phyloP scores from a whole-genome alignment of 192 early-diverging fungal genomes.

The Entomortierella beljakovae region DNA sequence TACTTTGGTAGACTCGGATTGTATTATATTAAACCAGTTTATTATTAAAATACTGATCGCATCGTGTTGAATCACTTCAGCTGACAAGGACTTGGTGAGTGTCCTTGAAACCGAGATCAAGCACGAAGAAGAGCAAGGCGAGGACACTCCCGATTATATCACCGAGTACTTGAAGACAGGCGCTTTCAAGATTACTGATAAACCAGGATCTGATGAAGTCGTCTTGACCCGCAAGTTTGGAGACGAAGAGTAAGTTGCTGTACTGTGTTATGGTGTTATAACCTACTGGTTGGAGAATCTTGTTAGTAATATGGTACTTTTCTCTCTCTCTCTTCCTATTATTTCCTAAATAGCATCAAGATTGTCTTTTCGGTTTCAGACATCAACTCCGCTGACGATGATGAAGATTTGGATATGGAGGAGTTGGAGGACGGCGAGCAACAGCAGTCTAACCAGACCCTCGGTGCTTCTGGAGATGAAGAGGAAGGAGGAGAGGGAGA shows the following conservation, averaged over 20 bases:
- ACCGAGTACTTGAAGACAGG: slow-evolving; percentile 47
- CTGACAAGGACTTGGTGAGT: slow-evolving; percentile 32
- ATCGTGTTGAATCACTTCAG: slow-evolving; percentile 6
- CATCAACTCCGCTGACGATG: slow-evolving; percentile 80
- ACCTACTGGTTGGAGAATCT: neutral
- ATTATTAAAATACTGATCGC: too few relatives aligned
- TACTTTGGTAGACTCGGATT: neutral
- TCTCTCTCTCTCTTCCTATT: neutral
- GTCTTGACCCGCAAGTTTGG: slow-evolving; percentile 86
- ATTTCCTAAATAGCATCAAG: slow-evolving; percentile 72
- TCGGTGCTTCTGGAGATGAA: slow-evolving; percentile 59
- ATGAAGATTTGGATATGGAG: slow-evolving; percentile 70
- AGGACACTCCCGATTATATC: slow-evolving; percentile 45
- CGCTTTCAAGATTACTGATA: slow-evolving; percentile 79
- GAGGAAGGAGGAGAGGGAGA: slow-evolving; percentile 78
- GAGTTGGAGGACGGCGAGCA: slow-evolving; percentile 57
- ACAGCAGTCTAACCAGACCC: slow-evolving; percentile 28
- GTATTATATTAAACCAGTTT: neutral
- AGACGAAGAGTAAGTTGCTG: slow-evolving; percentile 80
- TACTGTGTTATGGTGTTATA: neutral
- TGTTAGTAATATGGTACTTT: neutral
- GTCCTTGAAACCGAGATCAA: slow-evolving; percentile 45
- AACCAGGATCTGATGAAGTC: slow-evolving; percentile 82
- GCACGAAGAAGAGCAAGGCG: slow-evolving; percentile 51
- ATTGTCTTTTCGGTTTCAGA: slow-evolving; percentile 89